Evolutionary conservation across 106 monocot species (phyloP).

Genomic region (Platanthera guangdongensis): DNA sequence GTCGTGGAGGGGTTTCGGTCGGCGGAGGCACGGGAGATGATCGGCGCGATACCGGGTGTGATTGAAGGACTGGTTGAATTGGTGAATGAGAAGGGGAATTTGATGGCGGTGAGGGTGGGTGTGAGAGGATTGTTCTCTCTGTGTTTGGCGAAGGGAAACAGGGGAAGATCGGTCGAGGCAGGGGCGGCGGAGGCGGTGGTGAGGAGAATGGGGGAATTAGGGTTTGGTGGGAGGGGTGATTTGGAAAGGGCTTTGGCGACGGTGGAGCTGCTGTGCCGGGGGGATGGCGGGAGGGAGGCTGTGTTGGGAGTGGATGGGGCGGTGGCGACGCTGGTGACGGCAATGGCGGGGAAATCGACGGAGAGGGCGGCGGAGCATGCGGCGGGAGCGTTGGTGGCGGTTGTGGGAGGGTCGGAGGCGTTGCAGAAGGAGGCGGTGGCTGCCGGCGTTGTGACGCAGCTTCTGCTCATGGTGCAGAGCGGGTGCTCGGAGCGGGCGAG

Average conservation of each 20-base stretch:
- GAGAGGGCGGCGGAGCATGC: slow-evolving; percentile 69
- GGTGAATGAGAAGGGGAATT: slow-evolving; percentile 21
- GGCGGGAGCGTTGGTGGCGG: slow-evolving; percentile 39
- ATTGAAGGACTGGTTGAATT: slow-evolving; percentile 53
- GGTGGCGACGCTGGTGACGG: slow-evolving; percentile 32
- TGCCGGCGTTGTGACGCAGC: slow-evolving; percentile 56
- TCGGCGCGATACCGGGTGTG: slow-evolving; percentile 27
- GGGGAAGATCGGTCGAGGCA: slow-evolving; percentile 36
- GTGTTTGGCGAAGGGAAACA: slow-evolving; percentile 71
- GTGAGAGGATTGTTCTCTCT: slow-evolving; percentile 64
- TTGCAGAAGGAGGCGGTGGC: slow-evolving; percentile 65
- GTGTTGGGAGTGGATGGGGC: slow-evolving; percentile 20
- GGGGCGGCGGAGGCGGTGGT: slow-evolving; percentile 56
- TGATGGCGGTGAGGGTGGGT: slow-evolving; percentile 39
- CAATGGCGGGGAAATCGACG: slow-evolving; percentile 29
- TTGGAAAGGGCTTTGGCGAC: slow-evolving; percentile 63
- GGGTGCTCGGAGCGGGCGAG: slow-evolving; percentile 82
- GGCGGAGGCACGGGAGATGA: slow-evolving; percentile 28
- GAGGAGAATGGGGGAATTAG: slow-evolving; percentile 28
- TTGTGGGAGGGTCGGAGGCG: slow-evolving; percentile 31
- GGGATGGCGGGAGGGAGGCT: slow-evolving; percentile 48
- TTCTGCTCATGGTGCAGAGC: slow-evolving; percentile 90
- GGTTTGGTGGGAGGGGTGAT: slow-evolving; percentile 28
- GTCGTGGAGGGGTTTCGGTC: slow-evolving; percentile 47
- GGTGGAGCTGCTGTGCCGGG: slow-evolving; percentile 74